A percentile compares a stretch with the other conserved stretches of the same genome.
These are phyloP conservation scores for Diaporthe batatas DNA, from an alignment of 2,329 filamentous ascomycete species.

Conservation along the genomic window DNA sequence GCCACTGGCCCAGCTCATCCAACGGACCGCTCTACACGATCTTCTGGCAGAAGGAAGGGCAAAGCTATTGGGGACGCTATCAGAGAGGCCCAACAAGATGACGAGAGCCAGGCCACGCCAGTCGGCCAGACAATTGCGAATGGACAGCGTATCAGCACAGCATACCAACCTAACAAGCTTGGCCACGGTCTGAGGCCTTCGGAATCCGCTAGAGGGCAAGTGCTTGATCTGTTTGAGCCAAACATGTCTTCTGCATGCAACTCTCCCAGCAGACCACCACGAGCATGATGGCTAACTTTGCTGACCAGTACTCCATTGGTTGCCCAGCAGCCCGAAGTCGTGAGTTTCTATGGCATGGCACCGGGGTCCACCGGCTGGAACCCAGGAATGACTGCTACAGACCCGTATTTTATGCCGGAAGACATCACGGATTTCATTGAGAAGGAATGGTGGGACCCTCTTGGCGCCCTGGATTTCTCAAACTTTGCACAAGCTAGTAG, in stretches of 20 bases:
- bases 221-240: background rate
- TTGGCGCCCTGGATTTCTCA: conserved; percentile 44
- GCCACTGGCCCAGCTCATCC: background rate
- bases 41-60: background rate
- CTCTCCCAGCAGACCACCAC: background rate
- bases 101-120: background rate
- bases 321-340: background rate
- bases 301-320: background rate
- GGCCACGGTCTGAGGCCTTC: background rate
- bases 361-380: conserved; percentile 5
- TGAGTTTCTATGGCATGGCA: background rate
- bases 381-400: background rate
- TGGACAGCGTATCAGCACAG: conserved; percentile 4
- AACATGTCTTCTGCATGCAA: background rate
- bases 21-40: background rate
- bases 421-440: conserved; percentile 18
- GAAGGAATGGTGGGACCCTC: conserved; percentile 43
- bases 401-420: conserved; percentile 17
- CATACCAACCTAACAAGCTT: background rate
- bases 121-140: background rate
- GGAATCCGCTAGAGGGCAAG: background rate
- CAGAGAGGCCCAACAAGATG: background rate
- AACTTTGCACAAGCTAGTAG: conserved; percentile 44
- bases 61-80: background rate
- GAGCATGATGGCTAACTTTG: background rate